Evolutionary conservation across 2,329 filamentous ascomycete species (phyloP).

Genomic region (Penicillium sp.): DNA sequence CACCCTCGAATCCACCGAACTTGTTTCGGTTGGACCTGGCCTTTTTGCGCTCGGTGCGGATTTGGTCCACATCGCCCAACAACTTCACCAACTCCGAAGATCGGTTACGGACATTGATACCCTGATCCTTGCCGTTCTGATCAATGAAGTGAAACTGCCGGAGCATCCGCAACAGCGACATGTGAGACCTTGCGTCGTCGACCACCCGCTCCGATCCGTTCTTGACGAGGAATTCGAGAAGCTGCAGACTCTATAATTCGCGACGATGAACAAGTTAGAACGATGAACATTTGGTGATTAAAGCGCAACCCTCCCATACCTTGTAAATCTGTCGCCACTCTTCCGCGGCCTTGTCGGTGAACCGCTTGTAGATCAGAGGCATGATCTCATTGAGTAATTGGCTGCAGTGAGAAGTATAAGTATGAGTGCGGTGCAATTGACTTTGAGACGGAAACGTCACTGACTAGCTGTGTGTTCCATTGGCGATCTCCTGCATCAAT

Average conservation of each 20-base stretch:
- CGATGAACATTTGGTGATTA: background rate
- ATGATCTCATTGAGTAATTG: slow-evolving; percentile 98
- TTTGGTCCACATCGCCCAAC: slow-evolving; percentile 66
- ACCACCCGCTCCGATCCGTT: slow-evolving; percentile 97
- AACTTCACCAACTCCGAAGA: slow-evolving; percentile 94
- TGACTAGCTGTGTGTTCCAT: slow-evolving; percentile 96
- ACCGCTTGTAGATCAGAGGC: slow-evolving; percentile 99
- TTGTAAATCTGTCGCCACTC: slow-evolving; percentile 99
- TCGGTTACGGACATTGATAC: slow-evolving; percentile 93
- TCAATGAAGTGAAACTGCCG: slow-evolving; percentile 98
- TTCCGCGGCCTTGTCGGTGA: slow-evolving; percentile 96
- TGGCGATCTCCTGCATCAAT: slow-evolving; percentile 96
- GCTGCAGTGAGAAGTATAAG: slow-evolving; percentile 49
- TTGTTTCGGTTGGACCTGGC: slow-evolving; percentile 86
- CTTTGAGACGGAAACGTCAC: slow-evolving; percentile 34
- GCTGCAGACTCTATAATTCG: slow-evolving; percentile 65
- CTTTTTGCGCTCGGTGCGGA: slow-evolving; percentile 73
- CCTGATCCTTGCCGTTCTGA: slow-evolving; percentile 95
- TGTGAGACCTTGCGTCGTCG: slow-evolving; percentile 91
- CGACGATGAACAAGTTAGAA: slow-evolving; percentile 3
- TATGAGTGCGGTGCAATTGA: slow-evolving; percentile 3
- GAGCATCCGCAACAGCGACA: slow-evolving; percentile 95
- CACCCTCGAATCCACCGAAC: slow-evolving; percentile 91
- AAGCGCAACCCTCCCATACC: slow-evolving; percentile 44
- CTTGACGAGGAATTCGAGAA: slow-evolving; percentile 96